phyloP scores from a whole-genome alignment of 225 moss, liverwort and hornwort species.

The Climacium dendroides region DNA sequence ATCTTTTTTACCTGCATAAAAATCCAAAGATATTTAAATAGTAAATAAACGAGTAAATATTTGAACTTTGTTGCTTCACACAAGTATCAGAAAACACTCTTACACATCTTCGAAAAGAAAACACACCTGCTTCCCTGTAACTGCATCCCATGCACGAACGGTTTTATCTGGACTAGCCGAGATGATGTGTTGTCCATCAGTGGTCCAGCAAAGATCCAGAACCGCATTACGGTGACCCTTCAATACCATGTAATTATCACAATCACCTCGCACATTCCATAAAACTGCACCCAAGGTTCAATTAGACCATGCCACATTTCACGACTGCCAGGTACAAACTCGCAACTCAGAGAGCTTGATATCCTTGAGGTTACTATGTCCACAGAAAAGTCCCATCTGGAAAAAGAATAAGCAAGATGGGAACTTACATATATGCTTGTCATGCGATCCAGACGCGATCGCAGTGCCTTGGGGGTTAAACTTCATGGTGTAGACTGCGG shows the following conservation, averaged over 20 bases:
- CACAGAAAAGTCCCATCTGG: neutral
- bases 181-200: conserved; percentile 82
- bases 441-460: conserved; percentile 89
- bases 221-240: conserved; percentile 95
- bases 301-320: neutral
- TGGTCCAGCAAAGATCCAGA: conserved; percentile 84
- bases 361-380: neutral
- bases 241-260: conserved; percentile 87
- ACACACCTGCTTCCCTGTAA: conserved; percentile 72
- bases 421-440: conserved; percentile 74
- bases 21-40: neutral
- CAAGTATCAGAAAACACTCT: neutral
- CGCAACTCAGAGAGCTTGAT: neutral
- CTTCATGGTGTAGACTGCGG: conserved; percentile 74
- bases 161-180: conserved; percentile 97
- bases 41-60: neutral
- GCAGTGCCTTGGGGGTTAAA: conserved; percentile 91
- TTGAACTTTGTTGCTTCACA: neutral
- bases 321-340: neutral
- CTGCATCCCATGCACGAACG: conserved; percentile 92
- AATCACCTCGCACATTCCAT: conserved; percentile 88
- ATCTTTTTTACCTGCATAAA: conserved; percentile 76
- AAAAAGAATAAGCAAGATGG: neutral
- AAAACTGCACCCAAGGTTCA: conserved; percentile 35
- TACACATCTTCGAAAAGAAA: neutral